Evolutionary conservation across 192 early-diverging fungal species (phyloP).

Genomic region (Funneliformis geosporum): DNA sequence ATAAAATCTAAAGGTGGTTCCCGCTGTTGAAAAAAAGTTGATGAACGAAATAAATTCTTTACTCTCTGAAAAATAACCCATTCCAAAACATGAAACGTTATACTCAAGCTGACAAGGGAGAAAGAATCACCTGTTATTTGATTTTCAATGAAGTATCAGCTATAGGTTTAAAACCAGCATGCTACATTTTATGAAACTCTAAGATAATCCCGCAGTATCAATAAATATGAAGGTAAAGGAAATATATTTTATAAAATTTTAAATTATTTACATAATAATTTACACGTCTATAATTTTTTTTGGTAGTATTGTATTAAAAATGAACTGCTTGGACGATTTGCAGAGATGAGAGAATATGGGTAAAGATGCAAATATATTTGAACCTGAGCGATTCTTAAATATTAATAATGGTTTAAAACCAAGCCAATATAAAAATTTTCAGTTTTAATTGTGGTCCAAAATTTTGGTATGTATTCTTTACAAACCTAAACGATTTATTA

Average conservation of each 20-base stretch:
- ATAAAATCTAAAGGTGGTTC: slow-evolving; percentile 46
- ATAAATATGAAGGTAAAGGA: slow-evolving; percentile 50
- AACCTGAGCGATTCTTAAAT: slow-evolving; percentile 67
- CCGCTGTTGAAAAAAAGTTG: slow-evolving; percentile 38
- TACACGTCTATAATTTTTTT: neutral
- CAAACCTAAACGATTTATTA: no score
- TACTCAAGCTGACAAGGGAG: no score
- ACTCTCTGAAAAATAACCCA: neutral
- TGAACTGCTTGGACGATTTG: slow-evolving; percentile 56
- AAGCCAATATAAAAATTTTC: slow-evolving; percentile 49
- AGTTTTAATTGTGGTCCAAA: slow-evolving; percentile 63
- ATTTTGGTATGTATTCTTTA: slow-evolving; percentile 39
- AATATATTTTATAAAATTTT: no score
- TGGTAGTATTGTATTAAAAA: slow-evolving; percentile 42
- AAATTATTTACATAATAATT: neutral
- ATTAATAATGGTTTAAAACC: slow-evolving; percentile 35
- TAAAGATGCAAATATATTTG: slow-evolving; percentile 58
- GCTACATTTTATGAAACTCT: slow-evolving; percentile 52
- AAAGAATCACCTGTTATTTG: no score
- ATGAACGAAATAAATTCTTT: slow-evolving; percentile 37
- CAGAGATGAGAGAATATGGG: slow-evolving; percentile 60
- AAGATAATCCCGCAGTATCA: slow-evolving; percentile 68
- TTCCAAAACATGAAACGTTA: slow-evolving; percentile 35
- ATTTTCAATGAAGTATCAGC: no score
- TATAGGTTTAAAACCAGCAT: neutral